These are phyloP conservation scores for Chrysanthemum makinoi DNA, from an alignment of 129 eudicot species.

Conservation along the genomic window DNA sequence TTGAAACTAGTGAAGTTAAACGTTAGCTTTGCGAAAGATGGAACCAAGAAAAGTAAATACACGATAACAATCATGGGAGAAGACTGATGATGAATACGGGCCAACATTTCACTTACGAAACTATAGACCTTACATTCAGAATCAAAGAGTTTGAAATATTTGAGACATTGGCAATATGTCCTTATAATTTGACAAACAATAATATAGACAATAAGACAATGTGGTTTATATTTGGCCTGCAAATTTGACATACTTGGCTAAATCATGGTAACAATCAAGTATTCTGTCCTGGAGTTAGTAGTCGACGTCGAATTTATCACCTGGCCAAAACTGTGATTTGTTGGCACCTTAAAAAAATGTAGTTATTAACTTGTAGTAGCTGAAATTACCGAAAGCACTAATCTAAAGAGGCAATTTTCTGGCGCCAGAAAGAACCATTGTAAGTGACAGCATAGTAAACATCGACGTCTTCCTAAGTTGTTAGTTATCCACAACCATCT, in stretches of 20 bases:
- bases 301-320: background rate
- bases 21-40: conserved; percentile 16
- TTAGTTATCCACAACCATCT: no score
- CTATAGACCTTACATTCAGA: conserved; percentile 1
- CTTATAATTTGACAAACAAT: conserved; percentile 8
- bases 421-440: no score
- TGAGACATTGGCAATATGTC: background rate
- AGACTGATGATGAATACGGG: background rate
- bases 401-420: no score
- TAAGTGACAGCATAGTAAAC: no score
- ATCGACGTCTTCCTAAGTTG: no score
- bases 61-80: conserved; percentile 10
- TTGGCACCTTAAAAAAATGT: no score
- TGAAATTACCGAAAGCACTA: no score
- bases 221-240: conserved; percentile 19
- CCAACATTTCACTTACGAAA: conserved; percentile 2
- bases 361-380: no score
- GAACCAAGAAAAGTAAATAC: background rate
- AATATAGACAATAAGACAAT: conserved; percentile 14
- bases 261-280: background rate
- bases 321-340: no score
- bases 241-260: background rate
- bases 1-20: conserved; percentile 29
- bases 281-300: background rate
- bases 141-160: conserved; percentile 8